A percentile compares a stretch with the other conserved stretches of the same genome.
These are phyloP conservation scores for Xylariales sp. DNA, from an alignment of 2,329 filamentous ascomycete species.

Conservation along the genomic window DNA sequence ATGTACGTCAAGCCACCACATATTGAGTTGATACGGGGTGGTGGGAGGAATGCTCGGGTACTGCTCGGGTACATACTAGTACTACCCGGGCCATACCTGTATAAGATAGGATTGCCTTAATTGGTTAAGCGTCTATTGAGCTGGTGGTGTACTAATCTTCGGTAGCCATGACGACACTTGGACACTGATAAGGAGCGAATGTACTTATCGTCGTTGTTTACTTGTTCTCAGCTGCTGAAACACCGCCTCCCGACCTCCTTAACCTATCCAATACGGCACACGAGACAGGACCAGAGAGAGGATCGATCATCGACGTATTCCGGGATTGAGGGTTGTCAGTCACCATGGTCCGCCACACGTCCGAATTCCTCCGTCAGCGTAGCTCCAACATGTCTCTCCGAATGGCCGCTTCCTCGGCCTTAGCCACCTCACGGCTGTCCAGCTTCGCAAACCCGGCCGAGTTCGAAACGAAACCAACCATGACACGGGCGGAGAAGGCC, in stretches of 20 bases:
- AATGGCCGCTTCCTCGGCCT: conserved; percentile 50
- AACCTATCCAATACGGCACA: conserved; percentile 6
- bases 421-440: conserved; percentile 43
- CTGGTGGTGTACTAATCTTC: not conserved
- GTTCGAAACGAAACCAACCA: conserved; percentile 39
- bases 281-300: conserved; percentile 1
- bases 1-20: too few relatives aligned
- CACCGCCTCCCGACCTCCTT: conserved; percentile 1
- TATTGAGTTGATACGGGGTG: too few relatives aligned
- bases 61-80: too few relatives aligned
- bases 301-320: not conserved
- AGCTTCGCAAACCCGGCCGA: conserved; percentile 48
- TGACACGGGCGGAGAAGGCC: conserved; percentile 45
- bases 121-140: not conserved
- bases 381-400: conserved; percentile 60
- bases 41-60: too few relatives aligned
- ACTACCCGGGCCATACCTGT: too few relatives aligned
- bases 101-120: not conserved
- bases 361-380: conserved; percentile 58
- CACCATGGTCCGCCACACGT: conserved; percentile 58
- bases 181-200: conserved; percentile 9
- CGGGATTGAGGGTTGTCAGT: not conserved
- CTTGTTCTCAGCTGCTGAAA: conserved; percentile 1
- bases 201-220: conserved; percentile 19
- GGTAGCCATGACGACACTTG: conserved; percentile 5